Base-by-base conservation (phyloP, 139 green algal species). In the Chlorella sp. region DNA sequence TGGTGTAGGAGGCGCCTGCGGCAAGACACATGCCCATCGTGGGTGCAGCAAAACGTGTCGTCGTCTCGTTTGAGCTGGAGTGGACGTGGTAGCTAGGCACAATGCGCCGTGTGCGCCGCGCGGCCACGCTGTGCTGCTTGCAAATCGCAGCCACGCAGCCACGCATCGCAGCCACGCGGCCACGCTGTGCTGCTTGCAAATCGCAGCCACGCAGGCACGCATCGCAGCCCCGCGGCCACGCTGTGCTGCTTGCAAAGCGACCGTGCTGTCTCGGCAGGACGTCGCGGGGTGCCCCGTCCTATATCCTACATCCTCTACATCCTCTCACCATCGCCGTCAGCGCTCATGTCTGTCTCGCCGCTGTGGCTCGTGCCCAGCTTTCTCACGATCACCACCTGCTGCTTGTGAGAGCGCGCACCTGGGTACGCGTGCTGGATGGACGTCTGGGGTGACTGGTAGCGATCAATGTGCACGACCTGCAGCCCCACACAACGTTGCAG, bases 371-470 rank as follows among this genome's bases (percentile, higher is more conserved):
- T n/a, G n/a, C n/a, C n/a, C n/a, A n/a, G n/a, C n/a, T n/a, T n/a
- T n/a, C n/a, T n/a, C n/a, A n/a, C n/a, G n/a, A n/a, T n/a, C n/a
- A n/a, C n/a, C n/a, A n/a, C 10, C 42, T 55, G 42, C 10, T 10
- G 17, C 42, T 10, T 55, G 10, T 55, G 10, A 55, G 42, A 55
- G 17, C 10, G 10, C 42, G 42, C 42, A 55, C 61, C 61, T 35
- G 61, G 61, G 29, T 36, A 67, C n/a, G 33, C 34, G 61, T 67
- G 61, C 29, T 67, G 61, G 61, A 67, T 67, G 2, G 61, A 35
- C 61, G 34, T 67, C 29, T 67, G 61, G 2, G 61, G 61, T 30
- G 33, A 27, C 61, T 35, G 61, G 61, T 27, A 67, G 2, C 27
- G 61, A 30, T 35, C 34, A 2, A 67, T 27, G 34, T 67, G 61